phyloP scores from a whole-genome alignment of 2,329 filamentous ascomycete genomes.

The Trichophyton equinum region DNA sequence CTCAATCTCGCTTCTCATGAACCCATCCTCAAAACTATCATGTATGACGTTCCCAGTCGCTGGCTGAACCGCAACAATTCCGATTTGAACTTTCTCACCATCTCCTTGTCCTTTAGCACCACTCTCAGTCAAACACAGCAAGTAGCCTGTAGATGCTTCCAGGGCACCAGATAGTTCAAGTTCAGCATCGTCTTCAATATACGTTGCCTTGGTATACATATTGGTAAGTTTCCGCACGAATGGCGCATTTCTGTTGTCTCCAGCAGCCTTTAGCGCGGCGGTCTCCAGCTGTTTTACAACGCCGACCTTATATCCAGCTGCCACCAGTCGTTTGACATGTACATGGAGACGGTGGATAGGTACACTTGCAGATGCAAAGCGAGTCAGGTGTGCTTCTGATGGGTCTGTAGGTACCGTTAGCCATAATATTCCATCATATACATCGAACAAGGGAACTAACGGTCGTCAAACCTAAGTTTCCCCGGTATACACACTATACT shows the following conservation, averaged over 20 bases:
- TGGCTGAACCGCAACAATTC: slow-evolving; percentile 86
- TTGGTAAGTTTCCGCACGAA: slow-evolving; percentile 91
- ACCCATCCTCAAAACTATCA: slow-evolving; percentile 90
- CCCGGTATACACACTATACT: slow-evolving; percentile 95
- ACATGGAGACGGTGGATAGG: slow-evolving; percentile 84
- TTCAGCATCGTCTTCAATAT: slow-evolving; percentile 75
- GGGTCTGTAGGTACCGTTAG: slow-evolving; percentile 40
- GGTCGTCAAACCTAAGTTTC: slow-evolving; percentile 87
- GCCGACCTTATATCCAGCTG: slow-evolving; percentile 89
- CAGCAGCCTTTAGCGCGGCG: slow-evolving; percentile 85
- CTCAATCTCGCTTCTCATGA: slow-evolving; percentile 94
- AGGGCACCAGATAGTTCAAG: slow-evolving; percentile 50
- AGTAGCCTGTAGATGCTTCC: slow-evolving; percentile 59
- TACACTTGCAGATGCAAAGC: slow-evolving; percentile 91
- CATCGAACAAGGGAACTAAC: slow-evolving; percentile 31
- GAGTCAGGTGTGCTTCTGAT: slow-evolving; percentile 81
- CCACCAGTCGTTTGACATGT: slow-evolving; percentile 83
- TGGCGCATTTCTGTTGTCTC: slow-evolving; percentile 84
- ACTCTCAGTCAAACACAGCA: slow-evolving; percentile 82
- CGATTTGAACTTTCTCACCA: slow-evolving; percentile 86
- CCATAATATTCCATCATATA: slow-evolving; percentile 8
- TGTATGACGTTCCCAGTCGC: slow-evolving; percentile 93
- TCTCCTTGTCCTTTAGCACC: slow-evolving; percentile 68
- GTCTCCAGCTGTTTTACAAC: slow-evolving; percentile 92
- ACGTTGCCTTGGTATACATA: slow-evolving; percentile 95